These are phyloP conservation scores for Diplocarpon rosae DNA, from an alignment of 2,329 filamentous ascomycete species.

Conservation along the genomic window DNA sequence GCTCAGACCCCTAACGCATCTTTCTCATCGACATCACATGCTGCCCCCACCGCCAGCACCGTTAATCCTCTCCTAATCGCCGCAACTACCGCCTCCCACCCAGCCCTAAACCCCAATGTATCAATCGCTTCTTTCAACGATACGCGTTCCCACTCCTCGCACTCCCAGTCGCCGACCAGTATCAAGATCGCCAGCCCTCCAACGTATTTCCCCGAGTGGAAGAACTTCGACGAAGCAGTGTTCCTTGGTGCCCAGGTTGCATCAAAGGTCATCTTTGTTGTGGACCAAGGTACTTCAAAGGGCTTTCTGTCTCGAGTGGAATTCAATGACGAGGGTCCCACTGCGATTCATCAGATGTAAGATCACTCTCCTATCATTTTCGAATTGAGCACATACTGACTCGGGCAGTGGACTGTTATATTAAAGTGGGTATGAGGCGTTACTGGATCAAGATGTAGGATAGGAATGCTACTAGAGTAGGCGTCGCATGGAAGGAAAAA, in stretches of 20 bases:
- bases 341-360: constrained; percentile 28
- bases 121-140: constrained; percentile 28
- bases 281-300: constrained; percentile 50
- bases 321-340: constrained; percentile 28
- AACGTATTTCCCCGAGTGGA: constrained; percentile 61
- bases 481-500: constrained; percentile 5
- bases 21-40: constrained; percentile 39
- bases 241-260: constrained; percentile 66
- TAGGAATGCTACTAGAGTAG: constrained; percentile 3
- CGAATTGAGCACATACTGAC: neutral
- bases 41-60: constrained; percentile 45
- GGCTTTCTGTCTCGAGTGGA: constrained; percentile 53
- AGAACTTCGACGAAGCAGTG: constrained; percentile 45
- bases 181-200: constrained; percentile 56
- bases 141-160: constrained; percentile 44
- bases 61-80: constrained; percentile 90
- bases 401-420: constrained; percentile 7
- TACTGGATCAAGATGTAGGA: constrained; percentile 5
- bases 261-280: constrained; percentile 59
- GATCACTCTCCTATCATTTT: constrained; percentile 2
- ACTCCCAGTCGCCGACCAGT: constrained; percentile 57
- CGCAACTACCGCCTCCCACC: constrained; percentile 57
- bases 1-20: constrained; percentile 63
- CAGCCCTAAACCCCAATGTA: constrained; percentile 28
- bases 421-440: constrained; percentile 1